These are phyloP conservation scores for Inonotus hispidus DNA, from an alignment of 1,284 basidiomycete species.

Conservation along the genomic window DNA sequence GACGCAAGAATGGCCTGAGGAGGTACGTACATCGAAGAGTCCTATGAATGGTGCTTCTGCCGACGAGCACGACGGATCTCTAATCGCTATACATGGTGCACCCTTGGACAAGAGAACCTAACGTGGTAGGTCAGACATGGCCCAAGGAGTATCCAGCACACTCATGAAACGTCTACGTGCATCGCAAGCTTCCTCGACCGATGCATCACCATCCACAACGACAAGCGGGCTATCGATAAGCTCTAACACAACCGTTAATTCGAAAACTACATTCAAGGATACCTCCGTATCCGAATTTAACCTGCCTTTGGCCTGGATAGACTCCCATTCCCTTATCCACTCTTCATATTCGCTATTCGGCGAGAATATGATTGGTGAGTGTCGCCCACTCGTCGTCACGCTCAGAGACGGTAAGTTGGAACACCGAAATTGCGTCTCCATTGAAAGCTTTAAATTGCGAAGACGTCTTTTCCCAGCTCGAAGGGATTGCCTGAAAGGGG, in stretches of 20 bases:
- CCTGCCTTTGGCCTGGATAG: constrained; percentile 50
- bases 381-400: constrained; percentile 8
- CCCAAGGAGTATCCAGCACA: not conserved
- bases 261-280: not conserved
- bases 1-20: not conserved
- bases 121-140: not conserved
- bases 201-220: constrained; percentile 56
- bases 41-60: constrained; percentile 42
- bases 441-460: not conserved
- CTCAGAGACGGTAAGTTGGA: not conserved
- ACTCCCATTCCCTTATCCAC: constrained; percentile 55
- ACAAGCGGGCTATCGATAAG: constrained; percentile 62
- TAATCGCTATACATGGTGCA: constrained; percentile 58
- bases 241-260: constrained; percentile 33
- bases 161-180: constrained; percentile 29
- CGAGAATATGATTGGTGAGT: constrained; percentile 28
- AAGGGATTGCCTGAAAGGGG: not conserved
- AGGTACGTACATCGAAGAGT: constrained; percentile 62
- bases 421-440: not conserved
- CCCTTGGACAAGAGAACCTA: constrained; percentile 60
- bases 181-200: constrained; percentile 76
- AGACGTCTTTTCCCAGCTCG: not conserved
- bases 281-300: not conserved
- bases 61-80: constrained; percentile 31
- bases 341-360: constrained; percentile 42